These are phyloP conservation scores for Lithohypha guttulata DNA, from an alignment of 2,329 filamentous ascomycete genomes.

Conservation along the genomic window DNA sequence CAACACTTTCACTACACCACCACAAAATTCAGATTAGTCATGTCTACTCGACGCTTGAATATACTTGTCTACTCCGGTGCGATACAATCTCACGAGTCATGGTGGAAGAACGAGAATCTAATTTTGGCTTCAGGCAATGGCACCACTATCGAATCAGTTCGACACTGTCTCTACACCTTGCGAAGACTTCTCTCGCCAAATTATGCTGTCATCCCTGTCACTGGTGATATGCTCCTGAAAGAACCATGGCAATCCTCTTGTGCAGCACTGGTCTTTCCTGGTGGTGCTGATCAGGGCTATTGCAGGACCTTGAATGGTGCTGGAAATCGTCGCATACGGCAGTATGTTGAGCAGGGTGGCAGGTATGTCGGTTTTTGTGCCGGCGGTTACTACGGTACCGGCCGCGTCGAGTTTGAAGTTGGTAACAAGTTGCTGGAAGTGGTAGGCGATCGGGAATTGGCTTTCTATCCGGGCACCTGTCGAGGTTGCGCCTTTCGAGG, in stretches of 20 bases:
- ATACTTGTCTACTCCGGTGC: conserved; percentile 85
- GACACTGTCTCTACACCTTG: conserved; percentile 78
- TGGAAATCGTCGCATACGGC: conserved; percentile 72
- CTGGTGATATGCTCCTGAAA: conserved; percentile 65
- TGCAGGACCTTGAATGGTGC: conserved; percentile 77
- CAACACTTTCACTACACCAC: no score
- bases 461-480: conserved; percentile 78
- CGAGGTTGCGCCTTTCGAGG: conserved; percentile 78
- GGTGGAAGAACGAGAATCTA: conserved; percentile 24
- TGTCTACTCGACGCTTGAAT: conserved; percentile 67
- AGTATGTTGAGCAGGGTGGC: conserved; percentile 78
- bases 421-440: conserved; percentile 74
- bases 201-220: conserved; percentile 84
- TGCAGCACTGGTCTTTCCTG: conserved; percentile 81
- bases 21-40: conserved; percentile 25
- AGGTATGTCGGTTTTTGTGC: conserved; percentile 86
- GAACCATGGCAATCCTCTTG: conserved; percentile 87
- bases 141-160: conserved; percentile 76
- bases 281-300: conserved; percentile 88
- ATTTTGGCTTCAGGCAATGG: conserved; percentile 55
- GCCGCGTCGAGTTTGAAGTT: conserved; percentile 81
- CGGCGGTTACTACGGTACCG: conserved; percentile 80
- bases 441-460: conserved; percentile 70
- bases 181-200: conserved; percentile 76
- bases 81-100: conserved; percentile 22